Conservation (phyloP, 148 eudicot species). For the Amaranthus palmeri region DNA sequence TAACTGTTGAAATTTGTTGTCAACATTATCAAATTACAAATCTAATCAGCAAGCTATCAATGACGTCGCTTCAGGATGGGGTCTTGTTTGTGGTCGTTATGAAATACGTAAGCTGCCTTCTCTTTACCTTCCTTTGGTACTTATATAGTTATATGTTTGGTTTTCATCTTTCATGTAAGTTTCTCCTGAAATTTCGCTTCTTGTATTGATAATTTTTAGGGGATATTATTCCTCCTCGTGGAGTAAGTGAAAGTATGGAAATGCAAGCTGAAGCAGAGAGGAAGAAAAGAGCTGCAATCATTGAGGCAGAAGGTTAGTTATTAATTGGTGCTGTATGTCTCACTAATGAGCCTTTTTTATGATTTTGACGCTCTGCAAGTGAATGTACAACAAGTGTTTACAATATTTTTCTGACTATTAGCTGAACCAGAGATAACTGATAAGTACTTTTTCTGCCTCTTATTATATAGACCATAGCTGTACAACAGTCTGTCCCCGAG, state of each 20-base stretch:
- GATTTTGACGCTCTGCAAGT: neutral
- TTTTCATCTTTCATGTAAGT: neutral
- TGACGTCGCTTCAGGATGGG: constrained; percentile 88
- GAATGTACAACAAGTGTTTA: neutral
- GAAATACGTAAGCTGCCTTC: constrained; percentile 62
- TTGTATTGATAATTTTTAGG: constrained; percentile 36
- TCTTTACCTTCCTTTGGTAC: neutral
- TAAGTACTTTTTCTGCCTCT: too few species aligned
- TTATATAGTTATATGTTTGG: neutral
- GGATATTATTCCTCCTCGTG: constrained; percentile 93
- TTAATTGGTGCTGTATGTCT: neutral
- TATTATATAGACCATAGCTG: too few species aligned
- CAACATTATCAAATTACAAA: neutral
- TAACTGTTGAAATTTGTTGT: neutral
- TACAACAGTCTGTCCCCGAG: too few species aligned
- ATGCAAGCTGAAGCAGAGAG: constrained; percentile 99
- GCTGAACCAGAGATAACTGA: neutral
- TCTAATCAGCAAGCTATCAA: constrained; percentile 63
- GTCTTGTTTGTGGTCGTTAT: constrained; percentile 82
- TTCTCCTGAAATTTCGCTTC: neutral
- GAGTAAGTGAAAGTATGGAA: constrained; percentile 85
- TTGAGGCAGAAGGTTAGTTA: constrained; percentile 86
- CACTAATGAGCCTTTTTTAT: neutral
- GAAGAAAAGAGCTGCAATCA: constrained; percentile 83
- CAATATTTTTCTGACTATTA: neutral